These are phyloP conservation scores for Aspergillus wentii DNA, from an alignment of 495 filamentous ascomycete species.

Conservation along the genomic window DNA sequence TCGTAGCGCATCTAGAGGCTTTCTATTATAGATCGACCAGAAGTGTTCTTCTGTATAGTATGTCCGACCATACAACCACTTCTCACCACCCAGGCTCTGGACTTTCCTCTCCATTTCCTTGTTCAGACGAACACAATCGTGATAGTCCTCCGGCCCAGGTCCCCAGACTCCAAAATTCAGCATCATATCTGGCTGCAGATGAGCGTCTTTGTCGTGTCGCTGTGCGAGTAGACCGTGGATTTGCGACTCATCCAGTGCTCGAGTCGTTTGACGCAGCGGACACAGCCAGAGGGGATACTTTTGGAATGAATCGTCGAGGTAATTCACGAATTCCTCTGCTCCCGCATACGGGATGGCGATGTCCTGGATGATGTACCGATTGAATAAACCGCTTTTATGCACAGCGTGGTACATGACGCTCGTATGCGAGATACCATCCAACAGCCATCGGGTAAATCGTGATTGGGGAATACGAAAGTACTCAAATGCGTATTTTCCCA, in stretches of 20 bases:
- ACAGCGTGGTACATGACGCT: constrained; percentile 46
- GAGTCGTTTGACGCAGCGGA: constrained; percentile 32
- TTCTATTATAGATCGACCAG: constrained; percentile 38
- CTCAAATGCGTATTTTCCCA: constrained; percentile 34
- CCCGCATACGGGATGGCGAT: constrained; percentile 39
- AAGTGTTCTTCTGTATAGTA: constrained; percentile 44
- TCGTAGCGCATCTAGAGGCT: constrained; percentile 39
- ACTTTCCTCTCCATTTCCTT: constrained; percentile 57
- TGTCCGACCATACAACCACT: constrained; percentile 47
- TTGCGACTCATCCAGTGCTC: constrained; percentile 2
- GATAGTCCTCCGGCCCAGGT: constrained; percentile 13
- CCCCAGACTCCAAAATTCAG: constrained; percentile 47
- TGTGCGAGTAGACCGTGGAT: constrained; percentile 3
- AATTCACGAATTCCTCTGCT: constrained; percentile 40
- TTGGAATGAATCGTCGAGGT: constrained; percentile 24
- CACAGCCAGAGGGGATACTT: constrained; percentile 53
- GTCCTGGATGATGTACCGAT: constrained; percentile 43
- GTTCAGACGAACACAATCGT: constrained; percentile 47
- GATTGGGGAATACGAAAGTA: constrained; percentile 50
- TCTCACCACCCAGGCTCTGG: constrained; percentile 54
- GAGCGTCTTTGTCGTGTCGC: constrained; percentile 3
- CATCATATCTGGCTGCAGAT: constrained; percentile 18
- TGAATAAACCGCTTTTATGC: constrained; percentile 34
- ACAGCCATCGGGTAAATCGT: constrained; percentile 36
- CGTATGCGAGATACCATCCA: constrained; percentile 43